phyloP scores from a whole-genome alignment of 768 basidiomycete genomes.

The Gautieria morchelliformis region DNA sequence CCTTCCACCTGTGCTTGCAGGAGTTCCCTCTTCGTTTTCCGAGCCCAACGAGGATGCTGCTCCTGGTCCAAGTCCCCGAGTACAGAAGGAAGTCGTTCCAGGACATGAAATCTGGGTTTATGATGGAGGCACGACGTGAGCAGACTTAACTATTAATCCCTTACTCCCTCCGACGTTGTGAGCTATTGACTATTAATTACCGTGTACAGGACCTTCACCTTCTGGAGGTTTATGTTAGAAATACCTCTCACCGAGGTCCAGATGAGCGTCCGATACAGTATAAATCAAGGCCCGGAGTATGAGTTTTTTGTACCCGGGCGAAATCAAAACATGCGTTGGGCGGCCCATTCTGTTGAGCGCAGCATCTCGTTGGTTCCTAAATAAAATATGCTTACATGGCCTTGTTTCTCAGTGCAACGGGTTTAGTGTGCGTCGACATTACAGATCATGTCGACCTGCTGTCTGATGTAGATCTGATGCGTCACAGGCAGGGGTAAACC shows the following conservation, averaged over 20 bases:
- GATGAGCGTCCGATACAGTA: slow-evolving; percentile 68
- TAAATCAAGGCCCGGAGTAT: slow-evolving; percentile 72
- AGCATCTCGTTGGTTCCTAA: neutral
- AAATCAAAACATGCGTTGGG: slow-evolving; percentile 83
- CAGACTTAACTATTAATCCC: slow-evolving; percentile 27
- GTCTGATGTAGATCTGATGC: neutral
- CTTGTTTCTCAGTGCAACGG: slow-evolving; percentile 62
- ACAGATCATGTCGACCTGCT: neutral
- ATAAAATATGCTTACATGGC: neutral
- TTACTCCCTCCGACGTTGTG: neutral
- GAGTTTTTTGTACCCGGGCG: slow-evolving; percentile 78
- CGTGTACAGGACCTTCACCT: slow-evolving; percentile 64
- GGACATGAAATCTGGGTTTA: slow-evolving; percentile 74
- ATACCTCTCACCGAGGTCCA: slow-evolving; percentile 65
- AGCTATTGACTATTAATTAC: no score
- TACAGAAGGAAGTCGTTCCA: slow-evolving; percentile 32
- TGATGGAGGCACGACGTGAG: slow-evolving; percentile 33
- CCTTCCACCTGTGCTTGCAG: neutral
- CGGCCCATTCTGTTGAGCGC: slow-evolving; percentile 64
- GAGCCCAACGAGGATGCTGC: neutral
- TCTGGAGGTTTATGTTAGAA: slow-evolving; percentile 88
- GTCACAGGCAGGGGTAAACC: slow-evolving; percentile 60
- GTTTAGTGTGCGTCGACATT: slow-evolving; percentile 38
- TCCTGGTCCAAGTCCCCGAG: slow-evolving; percentile 10
- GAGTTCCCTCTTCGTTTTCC: neutral